Conservation (phyloP, 352 stramenopile genomes). For the Phytophthora constricta region DNA sequence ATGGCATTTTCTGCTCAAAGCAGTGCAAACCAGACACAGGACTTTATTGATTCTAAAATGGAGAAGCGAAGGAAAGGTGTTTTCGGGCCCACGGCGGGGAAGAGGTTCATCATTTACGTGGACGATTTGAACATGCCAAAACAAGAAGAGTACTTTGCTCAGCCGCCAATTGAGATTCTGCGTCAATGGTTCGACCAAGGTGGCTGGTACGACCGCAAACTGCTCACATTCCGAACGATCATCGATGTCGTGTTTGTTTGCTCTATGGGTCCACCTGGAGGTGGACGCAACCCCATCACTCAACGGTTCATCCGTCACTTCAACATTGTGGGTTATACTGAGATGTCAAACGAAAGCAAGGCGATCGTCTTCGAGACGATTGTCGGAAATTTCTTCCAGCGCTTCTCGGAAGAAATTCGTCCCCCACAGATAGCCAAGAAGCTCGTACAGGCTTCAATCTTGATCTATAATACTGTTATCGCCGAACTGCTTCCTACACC, state of each 20-base stretch:
- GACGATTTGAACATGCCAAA: conserved; percentile 97
- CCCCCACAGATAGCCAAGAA: conserved; percentile 52
- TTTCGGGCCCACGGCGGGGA: conserved; percentile 91
- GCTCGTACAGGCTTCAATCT: conserved; percentile 76
- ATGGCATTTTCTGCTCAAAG: conserved; percentile 95
- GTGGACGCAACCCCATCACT: conserved; percentile 82
- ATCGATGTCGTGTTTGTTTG: conserved; percentile 90
- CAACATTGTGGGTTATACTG: conserved; percentile 87
- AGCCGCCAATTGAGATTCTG: conserved; percentile 95
- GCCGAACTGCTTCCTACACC: conserved; percentile 81
- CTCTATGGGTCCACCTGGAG: conserved; percentile 84
- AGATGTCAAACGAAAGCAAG: conserved; percentile 87
- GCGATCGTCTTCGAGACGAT: conserved; percentile 87
- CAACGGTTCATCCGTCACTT: conserved; percentile 84
- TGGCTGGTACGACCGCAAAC: conserved; percentile 96
- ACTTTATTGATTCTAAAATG: conserved; percentile 94
- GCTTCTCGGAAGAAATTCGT: conserved; percentile 78
- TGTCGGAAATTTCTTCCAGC: conserved; percentile 70
- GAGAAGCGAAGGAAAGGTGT: conserved; percentile 94
- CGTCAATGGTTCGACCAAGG: conserved; percentile 95
- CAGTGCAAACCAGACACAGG: conserved; percentile 93
- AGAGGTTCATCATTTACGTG: conserved; percentile 93
- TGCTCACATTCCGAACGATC: conserved; percentile 90
- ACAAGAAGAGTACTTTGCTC: conserved; percentile 93
- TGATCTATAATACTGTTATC: conserved; percentile 89